Percentiles rank a stretch among this genome's conserved stretches.
Conservation (phyloP, 2,329 filamentous ascomycete species). For the Epichloe hybrida region DNA sequence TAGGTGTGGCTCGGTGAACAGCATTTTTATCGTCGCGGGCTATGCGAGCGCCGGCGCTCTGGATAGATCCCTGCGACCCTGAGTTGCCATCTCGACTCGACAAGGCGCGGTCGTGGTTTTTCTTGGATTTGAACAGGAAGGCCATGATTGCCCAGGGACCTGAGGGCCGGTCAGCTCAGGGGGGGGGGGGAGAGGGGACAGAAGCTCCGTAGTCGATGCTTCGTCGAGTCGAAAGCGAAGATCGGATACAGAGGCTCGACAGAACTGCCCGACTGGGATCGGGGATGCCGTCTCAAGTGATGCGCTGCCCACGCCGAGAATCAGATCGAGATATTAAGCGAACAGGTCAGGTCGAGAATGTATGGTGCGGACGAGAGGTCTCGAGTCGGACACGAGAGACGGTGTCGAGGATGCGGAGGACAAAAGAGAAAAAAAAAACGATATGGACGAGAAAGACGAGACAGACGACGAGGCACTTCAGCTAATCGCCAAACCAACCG, state of each 20-base stretch:
- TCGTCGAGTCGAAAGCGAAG: neutral
- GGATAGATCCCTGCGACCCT: slow-evolving; percentile 34
- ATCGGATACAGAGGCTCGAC: neutral
- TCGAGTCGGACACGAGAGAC: neutral
- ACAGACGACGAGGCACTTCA: neutral
- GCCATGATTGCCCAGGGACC: slow-evolving; percentile 46
- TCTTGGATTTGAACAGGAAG: slow-evolving; percentile 75
- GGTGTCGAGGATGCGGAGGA: slow-evolving; percentile 3
- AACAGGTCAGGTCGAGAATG: neutral
- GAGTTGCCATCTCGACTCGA: slow-evolving; percentile 40
- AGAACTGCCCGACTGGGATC: neutral
- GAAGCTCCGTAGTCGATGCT: neutral
- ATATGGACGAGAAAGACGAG: neutral
- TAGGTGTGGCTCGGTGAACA: slow-evolving; percentile 52
- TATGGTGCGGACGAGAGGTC: neutral
- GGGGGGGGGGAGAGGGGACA: neutral
- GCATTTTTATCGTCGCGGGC: slow-evolving; percentile 40
- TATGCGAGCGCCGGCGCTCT: slow-evolving; percentile 32
- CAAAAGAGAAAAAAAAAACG: neutral
- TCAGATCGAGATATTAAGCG: neutral
- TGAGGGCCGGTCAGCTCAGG: slow-evolving; percentile 19
- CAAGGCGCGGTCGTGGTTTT: slow-evolving; percentile 50
- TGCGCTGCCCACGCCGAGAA: neutral
- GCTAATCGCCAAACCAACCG: neutral
- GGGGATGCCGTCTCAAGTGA: neutral